Conservation (phyloP, 768 basidiomycete species). For the Rhizopogon vesiculosus region DNA sequence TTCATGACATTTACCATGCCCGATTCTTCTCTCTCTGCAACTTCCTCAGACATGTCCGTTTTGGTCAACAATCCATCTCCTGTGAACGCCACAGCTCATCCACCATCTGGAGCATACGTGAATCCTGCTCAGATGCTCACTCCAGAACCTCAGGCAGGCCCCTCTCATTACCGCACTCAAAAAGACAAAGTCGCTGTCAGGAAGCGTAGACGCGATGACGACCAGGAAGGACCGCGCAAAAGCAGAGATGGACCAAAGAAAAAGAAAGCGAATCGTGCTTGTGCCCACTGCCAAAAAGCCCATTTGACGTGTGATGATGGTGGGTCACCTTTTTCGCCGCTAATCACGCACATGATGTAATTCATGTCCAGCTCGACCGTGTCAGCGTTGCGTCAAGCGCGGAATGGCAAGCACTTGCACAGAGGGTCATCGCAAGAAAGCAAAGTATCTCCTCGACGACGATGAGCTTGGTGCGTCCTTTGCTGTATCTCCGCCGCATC, state of each 20-base stretch:
- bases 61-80: conserved; percentile 4
- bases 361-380: conserved; percentile 73
- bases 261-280: conserved; percentile 93
- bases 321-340: conserved; percentile 37
- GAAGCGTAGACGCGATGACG: conserved; percentile 62
- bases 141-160: conserved; percentile 33
- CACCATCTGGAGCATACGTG: conserved; percentile 28
- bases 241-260: conserved; percentile 79
- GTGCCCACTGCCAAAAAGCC: conserved; percentile 94
- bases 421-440: conserved; percentile 96
- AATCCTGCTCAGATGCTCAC: conserved; percentile 37
- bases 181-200: conserved; percentile 36
- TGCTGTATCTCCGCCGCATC: neutral
- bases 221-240: conserved; percentile 56
- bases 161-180: conserved; percentile 15
- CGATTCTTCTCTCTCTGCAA: neutral
- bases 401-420: conserved; percentile 85
- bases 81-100: conserved; percentile 9
- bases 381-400: conserved; percentile 92
- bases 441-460: conserved; percentile 93
- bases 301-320: conserved; percentile 99
- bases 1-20: conserved; percentile 8
- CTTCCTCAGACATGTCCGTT: conserved; percentile 6
- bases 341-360: conserved; percentile 8
- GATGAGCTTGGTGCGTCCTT: conserved; percentile 75